These are phyloP conservation scores for Tillandsia fasciculata DNA, from an alignment of 176 grass and related monocot genomes.

Conservation along the genomic window DNA sequence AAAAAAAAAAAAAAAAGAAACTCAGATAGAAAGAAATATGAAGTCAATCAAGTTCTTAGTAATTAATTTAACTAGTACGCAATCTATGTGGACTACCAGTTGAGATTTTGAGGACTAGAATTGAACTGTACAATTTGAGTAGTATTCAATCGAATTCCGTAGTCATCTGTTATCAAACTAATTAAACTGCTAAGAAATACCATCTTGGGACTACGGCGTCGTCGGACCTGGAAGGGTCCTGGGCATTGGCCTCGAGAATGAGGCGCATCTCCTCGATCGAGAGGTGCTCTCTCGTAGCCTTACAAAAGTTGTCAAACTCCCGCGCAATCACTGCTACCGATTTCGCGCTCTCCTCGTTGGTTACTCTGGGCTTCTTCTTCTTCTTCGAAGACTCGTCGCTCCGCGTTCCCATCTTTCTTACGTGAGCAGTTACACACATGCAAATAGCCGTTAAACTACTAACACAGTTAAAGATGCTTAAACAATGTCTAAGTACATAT, in stretches of 20 bases:
- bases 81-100: too few species aligned
- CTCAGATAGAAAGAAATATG: too few species aligned
- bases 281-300: slow-evolving; percentile 42
- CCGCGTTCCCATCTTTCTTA: slow-evolving; percentile 20
- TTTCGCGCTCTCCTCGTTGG: slow-evolving; percentile 25
- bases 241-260: slow-evolving; percentile 67
- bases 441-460: too few species aligned
- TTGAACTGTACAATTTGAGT: too few species aligned
- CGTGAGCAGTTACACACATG: neutral
- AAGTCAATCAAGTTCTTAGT: too few species aligned
- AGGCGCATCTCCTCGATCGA: slow-evolving; percentile 55
- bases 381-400: slow-evolving; percentile 9
- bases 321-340: neutral
- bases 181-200: slow-evolving; percentile 14
- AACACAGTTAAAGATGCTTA: neutral
- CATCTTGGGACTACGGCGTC: slow-evolving; percentile 50
- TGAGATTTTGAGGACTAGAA: too few species aligned
- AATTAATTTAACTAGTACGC: too few species aligned
- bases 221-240: slow-evolving; percentile 51
- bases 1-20: too few species aligned
- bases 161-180: neutral
- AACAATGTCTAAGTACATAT: neutral
- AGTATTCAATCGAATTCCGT: too few species aligned
- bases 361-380: slow-evolving; percentile 44
- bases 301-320: slow-evolving; percentile 59